phyloP scores from a whole-genome alignment of 73 alveolate species.

The Tetrahymena borealis region DNA sequence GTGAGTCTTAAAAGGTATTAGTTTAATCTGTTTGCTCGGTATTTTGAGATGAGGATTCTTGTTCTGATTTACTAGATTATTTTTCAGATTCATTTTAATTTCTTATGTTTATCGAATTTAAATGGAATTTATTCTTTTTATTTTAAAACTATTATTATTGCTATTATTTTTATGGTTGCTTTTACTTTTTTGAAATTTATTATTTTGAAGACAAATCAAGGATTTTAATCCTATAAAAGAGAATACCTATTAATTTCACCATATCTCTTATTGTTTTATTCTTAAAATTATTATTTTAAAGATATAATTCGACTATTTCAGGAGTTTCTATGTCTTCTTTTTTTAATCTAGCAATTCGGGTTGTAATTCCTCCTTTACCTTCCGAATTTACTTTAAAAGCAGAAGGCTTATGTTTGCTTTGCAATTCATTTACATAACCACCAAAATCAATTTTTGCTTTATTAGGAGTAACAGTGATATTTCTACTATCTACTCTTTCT shows the following conservation, averaged over 20 bases:
- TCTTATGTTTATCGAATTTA: not conserved
- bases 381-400: too few relatives aligned
- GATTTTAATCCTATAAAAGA: not conserved
- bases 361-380: not conserved
- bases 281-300: not conserved
- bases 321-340: not conserved
- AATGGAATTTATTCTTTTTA: not conserved
- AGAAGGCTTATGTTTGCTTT: too few relatives aligned
- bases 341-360: not conserved
- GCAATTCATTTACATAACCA: too few relatives aligned
- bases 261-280: not conserved
- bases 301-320: not conserved
- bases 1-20: too few relatives aligned
- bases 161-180: not conserved
- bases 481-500: not conserved
- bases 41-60: too few relatives aligned
- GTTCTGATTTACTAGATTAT: too few relatives aligned
- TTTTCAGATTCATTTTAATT: not conserved
- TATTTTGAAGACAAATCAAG: not conserved
- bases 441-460: not conserved
- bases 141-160: not conserved
- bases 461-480: not conserved
- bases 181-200: not conserved
- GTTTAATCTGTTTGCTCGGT: too few relatives aligned
- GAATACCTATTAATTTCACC: not conserved